These are phyloP conservation scores for Alternaria triticimaculans DNA, from an alignment of 2,329 filamentous ascomycete species.

Conservation along the genomic window DNA sequence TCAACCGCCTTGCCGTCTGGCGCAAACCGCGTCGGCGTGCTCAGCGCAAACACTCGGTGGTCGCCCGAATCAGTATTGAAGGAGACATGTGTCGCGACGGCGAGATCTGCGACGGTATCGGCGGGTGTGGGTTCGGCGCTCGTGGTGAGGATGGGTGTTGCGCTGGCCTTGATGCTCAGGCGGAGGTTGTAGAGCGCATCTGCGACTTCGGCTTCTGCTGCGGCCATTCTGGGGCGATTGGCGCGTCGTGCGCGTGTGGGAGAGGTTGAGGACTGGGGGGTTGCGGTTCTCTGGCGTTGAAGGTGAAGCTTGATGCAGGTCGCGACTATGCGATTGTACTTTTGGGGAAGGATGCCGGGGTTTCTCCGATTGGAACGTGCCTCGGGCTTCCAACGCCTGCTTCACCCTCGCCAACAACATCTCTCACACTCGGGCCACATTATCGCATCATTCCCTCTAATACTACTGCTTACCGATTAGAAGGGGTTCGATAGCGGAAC, in stretches of 20 bases:
- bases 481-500: background rate
- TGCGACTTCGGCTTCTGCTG: conserved; percentile 41
- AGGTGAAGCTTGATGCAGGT: conserved; percentile 5
- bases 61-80: conserved; percentile 68
- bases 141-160: conserved; percentile 74
- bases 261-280: background rate
- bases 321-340: conserved; percentile 20
- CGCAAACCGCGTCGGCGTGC: conserved; percentile 81
- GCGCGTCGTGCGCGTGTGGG: conserved; percentile 20
- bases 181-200: conserved; percentile 86
- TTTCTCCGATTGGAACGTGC: conserved; percentile 19
- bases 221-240: conserved; percentile 20
- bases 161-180: conserved; percentile 76
- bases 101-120: conserved; percentile 67
- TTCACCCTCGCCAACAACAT: background rate
- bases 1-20: conserved; percentile 74
- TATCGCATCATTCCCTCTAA: background rate
- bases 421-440: background rate
- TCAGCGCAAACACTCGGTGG: conserved; percentile 70
- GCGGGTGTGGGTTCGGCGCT: conserved; percentile 69
- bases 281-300: conserved; percentile 1
- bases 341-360: conserved; percentile 12
- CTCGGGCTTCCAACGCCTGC: background rate
- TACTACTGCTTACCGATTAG: background rate
- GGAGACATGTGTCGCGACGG: conserved; percentile 61